Conservation (phyloP, 495 filamentous ascomycete species). For the Evernia prunastri region DNA sequence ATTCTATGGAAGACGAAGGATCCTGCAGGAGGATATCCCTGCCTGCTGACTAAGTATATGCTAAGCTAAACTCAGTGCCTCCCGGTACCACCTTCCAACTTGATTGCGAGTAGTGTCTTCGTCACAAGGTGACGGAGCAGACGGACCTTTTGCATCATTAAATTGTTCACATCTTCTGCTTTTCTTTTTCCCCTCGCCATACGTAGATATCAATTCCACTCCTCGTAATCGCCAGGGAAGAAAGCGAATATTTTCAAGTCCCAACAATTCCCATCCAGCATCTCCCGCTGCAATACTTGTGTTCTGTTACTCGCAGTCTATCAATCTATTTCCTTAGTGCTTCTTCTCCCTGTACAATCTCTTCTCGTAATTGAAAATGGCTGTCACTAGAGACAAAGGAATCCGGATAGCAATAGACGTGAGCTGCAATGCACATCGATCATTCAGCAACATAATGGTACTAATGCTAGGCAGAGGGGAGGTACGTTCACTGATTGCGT, state of each 20-base stretch:
- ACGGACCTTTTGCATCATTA: not conserved
- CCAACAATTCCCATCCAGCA: not conserved
- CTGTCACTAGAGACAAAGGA: constrained; percentile 20
- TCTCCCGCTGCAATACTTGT: not conserved
- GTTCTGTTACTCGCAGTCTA: not conserved
- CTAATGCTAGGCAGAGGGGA: constrained; percentile 44
- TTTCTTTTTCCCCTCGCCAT: not conserved
- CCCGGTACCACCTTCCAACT: too few relatives aligned
- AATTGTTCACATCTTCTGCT: not conserved
- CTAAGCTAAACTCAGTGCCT: too few relatives aligned
- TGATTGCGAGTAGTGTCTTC: too few relatives aligned
- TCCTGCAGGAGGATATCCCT: too few relatives aligned
- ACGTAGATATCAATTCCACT: not conserved
- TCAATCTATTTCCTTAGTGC: not conserved
- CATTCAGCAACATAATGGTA: not conserved
- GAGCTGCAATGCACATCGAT: constrained; percentile 4
- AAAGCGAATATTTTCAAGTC: not conserved
- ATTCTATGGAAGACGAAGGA: too few relatives aligned
- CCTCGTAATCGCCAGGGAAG: too few relatives aligned
- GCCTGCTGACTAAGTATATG: too few relatives aligned
- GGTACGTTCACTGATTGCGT: constrained; percentile 70
- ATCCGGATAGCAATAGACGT: constrained; percentile 32
- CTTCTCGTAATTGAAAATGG: constrained; percentile 16
- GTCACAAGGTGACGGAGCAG: too few relatives aligned
- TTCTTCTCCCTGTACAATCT: not conserved